Percentiles rank a stretch among this genome's conserved stretches.
Conservation (phyloP, 768 basidiomycete species). For the Phylloporus arenicola region DNA sequence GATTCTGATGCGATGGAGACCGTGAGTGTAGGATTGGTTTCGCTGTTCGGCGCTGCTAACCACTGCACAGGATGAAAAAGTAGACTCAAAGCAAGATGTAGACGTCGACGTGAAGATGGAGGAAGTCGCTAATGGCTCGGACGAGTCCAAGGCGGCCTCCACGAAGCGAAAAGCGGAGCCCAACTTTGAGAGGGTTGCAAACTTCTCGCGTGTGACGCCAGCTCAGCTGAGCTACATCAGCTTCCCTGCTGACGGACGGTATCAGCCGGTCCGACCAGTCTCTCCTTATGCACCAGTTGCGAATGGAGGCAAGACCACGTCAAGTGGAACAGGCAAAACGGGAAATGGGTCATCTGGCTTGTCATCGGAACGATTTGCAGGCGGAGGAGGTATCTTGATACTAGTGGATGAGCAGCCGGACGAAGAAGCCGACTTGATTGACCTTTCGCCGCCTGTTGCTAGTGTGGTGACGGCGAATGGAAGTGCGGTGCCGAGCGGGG, state of each 20-base stretch:
- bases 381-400: slow-evolving; percentile 86
- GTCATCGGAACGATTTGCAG: slow-evolving; percentile 58
- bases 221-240: slow-evolving; percentile 80
- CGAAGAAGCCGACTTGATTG: slow-evolving; percentile 71
- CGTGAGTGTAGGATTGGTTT: slow-evolving; percentile 36
- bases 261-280: slow-evolving; percentile 84
- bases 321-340: slow-evolving; percentile 25
- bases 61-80: slow-evolving; percentile 46
- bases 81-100: slow-evolving; percentile 47
- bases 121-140: slow-evolving; percentile 53
- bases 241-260: slow-evolving; percentile 75
- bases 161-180: slow-evolving; percentile 69
- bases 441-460: slow-evolving; percentile 41
- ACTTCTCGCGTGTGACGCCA: slow-evolving; percentile 91
- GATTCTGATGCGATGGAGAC: slow-evolving; percentile 81
- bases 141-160: slow-evolving; percentile 47
- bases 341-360: slow-evolving; percentile 29
- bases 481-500: slow-evolving; percentile 28
- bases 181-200: slow-evolving; percentile 65
- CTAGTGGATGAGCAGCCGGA: slow-evolving; percentile 68
- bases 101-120: slow-evolving; percentile 82
- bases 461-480: slow-evolving; percentile 18
- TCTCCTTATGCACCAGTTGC: slow-evolving; percentile 37
- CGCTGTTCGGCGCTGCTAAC: slow-evolving; percentile 11
- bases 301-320: slow-evolving; percentile 31